These are phyloP conservation scores for Pseudophaeomoniella oleicola DNA, from an alignment of 2,329 filamentous ascomycete genomes.

Conservation along the genomic window DNA sequence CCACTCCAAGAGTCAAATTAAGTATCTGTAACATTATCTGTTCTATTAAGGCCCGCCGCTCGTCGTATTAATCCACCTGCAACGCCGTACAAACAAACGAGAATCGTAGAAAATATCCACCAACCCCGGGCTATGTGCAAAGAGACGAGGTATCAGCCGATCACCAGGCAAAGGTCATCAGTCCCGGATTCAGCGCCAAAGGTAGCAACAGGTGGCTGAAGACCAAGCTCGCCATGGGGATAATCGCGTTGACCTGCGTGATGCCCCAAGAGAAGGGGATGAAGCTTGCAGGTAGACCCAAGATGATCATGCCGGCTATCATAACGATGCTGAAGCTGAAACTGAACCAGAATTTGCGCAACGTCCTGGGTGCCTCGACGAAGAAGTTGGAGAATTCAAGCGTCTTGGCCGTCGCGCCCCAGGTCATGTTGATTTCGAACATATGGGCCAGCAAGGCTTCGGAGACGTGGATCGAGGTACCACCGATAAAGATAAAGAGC, in stretches of 20 bases:
- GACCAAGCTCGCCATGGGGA: slow-evolving; percentile 10
- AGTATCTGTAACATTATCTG: too few relatives aligned
- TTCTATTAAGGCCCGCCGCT: too few relatives aligned
- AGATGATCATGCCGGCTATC: slow-evolving; percentile 14
- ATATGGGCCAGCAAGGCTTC: slow-evolving; percentile 68
- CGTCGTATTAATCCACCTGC: too few relatives aligned
- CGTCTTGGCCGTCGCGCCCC: slow-evolving; percentile 74
- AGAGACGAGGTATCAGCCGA: not conserved
- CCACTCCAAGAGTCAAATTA: too few relatives aligned
- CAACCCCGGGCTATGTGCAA: too few relatives aligned
- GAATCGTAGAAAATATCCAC: too few relatives aligned
- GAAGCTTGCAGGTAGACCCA: slow-evolving; percentile 7
- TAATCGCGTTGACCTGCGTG: slow-evolving; percentile 12
- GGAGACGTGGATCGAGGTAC: slow-evolving; percentile 52
- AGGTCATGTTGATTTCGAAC: slow-evolving; percentile 73
- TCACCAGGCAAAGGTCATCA: slow-evolving; percentile 7
- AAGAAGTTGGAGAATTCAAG: slow-evolving; percentile 62
- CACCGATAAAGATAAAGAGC: slow-evolving; percentile 64
- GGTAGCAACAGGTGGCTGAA: slow-evolving; percentile 9
- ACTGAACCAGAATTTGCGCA: slow-evolving; percentile 66
- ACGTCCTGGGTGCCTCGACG: slow-evolving; percentile 63
- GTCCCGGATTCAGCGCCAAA: slow-evolving; percentile 7
- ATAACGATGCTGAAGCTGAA: slow-evolving; percentile 19
- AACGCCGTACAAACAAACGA: too few relatives aligned
- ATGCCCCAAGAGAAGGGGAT: slow-evolving; percentile 26